Conservation (phyloP, 2,329 filamentous ascomycete genomes). For the Neopestalotiopsis sp. region DNA sequence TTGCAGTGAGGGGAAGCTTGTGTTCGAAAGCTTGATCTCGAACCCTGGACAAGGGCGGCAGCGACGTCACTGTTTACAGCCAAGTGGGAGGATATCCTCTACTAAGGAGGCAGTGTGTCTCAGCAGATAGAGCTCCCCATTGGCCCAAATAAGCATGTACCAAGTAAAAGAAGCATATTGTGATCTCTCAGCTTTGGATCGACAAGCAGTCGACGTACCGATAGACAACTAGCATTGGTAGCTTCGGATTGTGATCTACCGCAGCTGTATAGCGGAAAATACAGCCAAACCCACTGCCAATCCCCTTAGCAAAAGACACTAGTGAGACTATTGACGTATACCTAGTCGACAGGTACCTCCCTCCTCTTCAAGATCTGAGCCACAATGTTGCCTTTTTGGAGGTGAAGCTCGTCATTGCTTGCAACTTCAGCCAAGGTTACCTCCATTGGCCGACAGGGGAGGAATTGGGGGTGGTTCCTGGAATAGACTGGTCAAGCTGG, state of each 20-base stretch:
- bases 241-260: constrained; percentile 7
- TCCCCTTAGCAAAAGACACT: not conserved
- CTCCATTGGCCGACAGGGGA: not conserved
- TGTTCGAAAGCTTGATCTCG: constrained; percentile 5
- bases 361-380: not conserved
- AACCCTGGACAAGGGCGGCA: not conserved
- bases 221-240: not conserved
- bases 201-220: constrained; percentile 1
- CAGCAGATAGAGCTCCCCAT: not conserved
- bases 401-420: constrained; percentile 16
- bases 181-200: not conserved
- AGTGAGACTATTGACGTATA: constrained; percentile 13
- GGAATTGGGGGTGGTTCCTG: not conserved
- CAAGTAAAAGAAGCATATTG: not conserved
- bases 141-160: not conserved
- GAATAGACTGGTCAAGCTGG: not conserved
- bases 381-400: constrained; percentile 4
- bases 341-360: constrained; percentile 5
- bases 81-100: not conserved
- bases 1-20: constrained; percentile 8
- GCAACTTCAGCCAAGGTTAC: not conserved
- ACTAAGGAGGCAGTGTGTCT: not conserved
- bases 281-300: not conserved
- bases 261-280: not conserved
- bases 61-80: constrained; percentile 9